Percentiles rank a stretch among this genome's conserved stretches.
These are phyloP conservation scores for Sechiopsis laciniata DNA, from an alignment of 306 rosid genomes.

Conservation along the genomic window DNA sequence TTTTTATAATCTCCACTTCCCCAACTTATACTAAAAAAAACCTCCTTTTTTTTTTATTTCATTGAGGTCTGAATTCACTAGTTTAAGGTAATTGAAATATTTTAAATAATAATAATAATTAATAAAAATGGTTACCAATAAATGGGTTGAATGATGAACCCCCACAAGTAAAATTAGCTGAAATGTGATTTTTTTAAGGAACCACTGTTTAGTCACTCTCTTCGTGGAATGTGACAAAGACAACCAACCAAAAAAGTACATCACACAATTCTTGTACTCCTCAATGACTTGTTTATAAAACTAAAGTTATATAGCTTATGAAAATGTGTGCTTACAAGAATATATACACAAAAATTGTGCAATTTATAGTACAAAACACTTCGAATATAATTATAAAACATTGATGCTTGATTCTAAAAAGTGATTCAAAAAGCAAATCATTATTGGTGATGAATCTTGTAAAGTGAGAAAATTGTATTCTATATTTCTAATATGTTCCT, in stretches of 20 bases:
- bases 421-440: background rate
- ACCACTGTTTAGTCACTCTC: background rate
- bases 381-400: background rate
- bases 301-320: background rate
- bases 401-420: background rate
- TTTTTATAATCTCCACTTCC: too few species aligned
- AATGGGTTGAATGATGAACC: background rate
- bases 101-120: too few species aligned
- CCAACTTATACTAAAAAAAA: too few species aligned
- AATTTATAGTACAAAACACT: background rate
- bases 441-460: background rate
- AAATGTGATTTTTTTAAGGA: background rate
- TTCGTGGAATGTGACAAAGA: constrained; percentile 7
- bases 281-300: background rate
- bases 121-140: background rate
- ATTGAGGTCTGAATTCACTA: too few species aligned
- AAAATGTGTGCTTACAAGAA: background rate
- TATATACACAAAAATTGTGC: background rate
- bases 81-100: too few species aligned
- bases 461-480: background rate
- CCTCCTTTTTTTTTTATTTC: too few species aligned
- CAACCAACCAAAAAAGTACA: background rate
- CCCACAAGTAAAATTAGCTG: background rate
- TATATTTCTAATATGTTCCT: background rate
- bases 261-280: background rate